Percentiles rank a stretch among this genome's conserved stretches.
Conservation (phyloP, 371 early-diverging fungal species). For the Mucor mucedo region DNA sequence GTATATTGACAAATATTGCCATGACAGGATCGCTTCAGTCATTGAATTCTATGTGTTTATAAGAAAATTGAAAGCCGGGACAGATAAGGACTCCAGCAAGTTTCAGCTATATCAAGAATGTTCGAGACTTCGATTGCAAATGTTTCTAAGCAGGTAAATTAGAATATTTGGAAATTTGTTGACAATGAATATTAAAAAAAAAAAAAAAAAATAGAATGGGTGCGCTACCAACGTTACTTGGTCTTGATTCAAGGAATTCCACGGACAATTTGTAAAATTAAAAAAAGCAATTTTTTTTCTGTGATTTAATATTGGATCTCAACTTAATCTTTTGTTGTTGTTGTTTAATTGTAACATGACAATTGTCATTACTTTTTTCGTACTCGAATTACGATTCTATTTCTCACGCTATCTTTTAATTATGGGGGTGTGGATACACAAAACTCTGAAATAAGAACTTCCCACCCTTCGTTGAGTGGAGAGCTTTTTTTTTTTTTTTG, state of each 20-base stretch:
- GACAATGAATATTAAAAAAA: not conserved
- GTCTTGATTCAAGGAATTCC: slow-evolving; percentile 11
- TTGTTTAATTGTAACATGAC: no score
- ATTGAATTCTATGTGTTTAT: slow-evolving; percentile 89
- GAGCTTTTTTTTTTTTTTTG: no score
- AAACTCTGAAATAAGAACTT: not conserved
- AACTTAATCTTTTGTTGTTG: not conserved
- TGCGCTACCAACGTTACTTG: slow-evolving; percentile 12
- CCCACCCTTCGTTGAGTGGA: no score
- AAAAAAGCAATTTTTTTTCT: not conserved
- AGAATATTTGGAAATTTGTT: no score
- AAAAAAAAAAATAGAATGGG: slow-evolving; percentile 19
- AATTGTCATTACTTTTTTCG: no score
- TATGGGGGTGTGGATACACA: not conserved
- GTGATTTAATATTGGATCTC: not conserved
- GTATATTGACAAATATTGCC: slow-evolving; percentile 79
- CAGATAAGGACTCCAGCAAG: slow-evolving; percentile 67
- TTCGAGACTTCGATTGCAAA: slow-evolving; percentile 74
- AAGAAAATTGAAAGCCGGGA: slow-evolving; percentile 74
- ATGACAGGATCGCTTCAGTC: slow-evolving; percentile 80
- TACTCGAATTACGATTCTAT: no score
- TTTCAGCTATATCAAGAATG: slow-evolving; percentile 76
- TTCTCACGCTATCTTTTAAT: no score
- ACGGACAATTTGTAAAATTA: not conserved
- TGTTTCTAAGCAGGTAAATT: slow-evolving; percentile 62